A percentile compares a stretch with the other conserved stretches of the same genome.
Conservation (phyloP, 2,329 filamentous ascomycete genomes). For the Sphaerulina populicola region DNA sequence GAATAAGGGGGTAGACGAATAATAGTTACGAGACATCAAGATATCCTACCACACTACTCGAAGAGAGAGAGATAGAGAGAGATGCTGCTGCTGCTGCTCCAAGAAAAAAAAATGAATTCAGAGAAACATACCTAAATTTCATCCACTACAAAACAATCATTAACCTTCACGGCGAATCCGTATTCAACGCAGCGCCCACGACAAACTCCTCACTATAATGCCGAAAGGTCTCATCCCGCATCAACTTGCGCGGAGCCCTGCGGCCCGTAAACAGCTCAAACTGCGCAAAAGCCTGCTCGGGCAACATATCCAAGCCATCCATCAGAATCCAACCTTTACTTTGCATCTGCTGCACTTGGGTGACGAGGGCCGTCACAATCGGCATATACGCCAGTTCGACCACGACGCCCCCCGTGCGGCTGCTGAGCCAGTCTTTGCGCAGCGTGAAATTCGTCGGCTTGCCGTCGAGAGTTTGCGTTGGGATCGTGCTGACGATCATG, state of each 20-base stretch:
- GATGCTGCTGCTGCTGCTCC: too few species aligned
- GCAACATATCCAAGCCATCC: slow-evolving; percentile 66
- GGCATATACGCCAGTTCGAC: slow-evolving; percentile 66
- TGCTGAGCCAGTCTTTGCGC: slow-evolving; percentile 61
- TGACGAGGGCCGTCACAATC: slow-evolving; percentile 60
- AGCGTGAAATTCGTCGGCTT: slow-evolving; percentile 63
- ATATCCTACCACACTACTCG: too few species aligned
- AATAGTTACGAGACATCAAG: too few species aligned
- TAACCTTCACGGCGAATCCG: slow-evolving; percentile 14
- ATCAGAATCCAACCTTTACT: slow-evolving; percentile 63
- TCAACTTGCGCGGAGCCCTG: slow-evolving; percentile 59
- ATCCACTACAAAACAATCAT: too few species aligned
- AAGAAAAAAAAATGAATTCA: too few species aligned
- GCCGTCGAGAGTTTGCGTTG: slow-evolving; percentile 58
- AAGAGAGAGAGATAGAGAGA: too few species aligned
- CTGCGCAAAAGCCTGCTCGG: slow-evolving; percentile 72
- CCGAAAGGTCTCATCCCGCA: slow-evolving; percentile 56
- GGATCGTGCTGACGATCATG: slow-evolving; percentile 68
- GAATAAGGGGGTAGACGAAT: too few species aligned
- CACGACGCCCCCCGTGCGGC: slow-evolving; percentile 65
- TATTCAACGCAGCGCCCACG: slow-evolving; percentile 19
- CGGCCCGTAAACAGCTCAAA: slow-evolving; percentile 74
- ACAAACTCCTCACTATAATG: slow-evolving; percentile 25
- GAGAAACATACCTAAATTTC: too few species aligned
- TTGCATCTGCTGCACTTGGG: slow-evolving; percentile 55